Evolutionary conservation across 352 stramenopile species (phyloP).

Genomic region (Globisporangium lucens): DNA sequence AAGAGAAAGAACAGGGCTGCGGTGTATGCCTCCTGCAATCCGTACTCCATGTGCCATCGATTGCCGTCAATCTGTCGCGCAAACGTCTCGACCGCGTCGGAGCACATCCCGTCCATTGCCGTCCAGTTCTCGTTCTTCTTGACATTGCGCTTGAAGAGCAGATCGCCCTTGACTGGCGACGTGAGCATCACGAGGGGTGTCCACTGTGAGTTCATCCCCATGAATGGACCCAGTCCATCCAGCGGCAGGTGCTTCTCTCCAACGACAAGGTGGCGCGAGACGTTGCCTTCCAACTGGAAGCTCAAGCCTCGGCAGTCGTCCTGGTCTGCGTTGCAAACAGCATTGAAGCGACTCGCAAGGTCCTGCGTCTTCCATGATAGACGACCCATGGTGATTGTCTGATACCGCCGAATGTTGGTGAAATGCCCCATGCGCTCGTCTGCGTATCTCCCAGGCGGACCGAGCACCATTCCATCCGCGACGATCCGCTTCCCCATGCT

Average conservation of each 20-base stretch:
- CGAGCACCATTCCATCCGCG: conserved; percentile 30
- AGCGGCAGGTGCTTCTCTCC: conserved; percentile 35
- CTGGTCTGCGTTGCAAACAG: conserved; percentile 18
- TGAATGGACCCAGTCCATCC: conserved; percentile 29
- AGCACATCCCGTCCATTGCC: conserved; percentile 32
- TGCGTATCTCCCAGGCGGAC: not conserved
- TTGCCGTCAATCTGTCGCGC: conserved; percentile 36
- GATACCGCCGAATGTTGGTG: conserved; percentile 36
- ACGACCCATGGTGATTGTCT: conserved; percentile 44
- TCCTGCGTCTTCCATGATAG: conserved; percentile 37
- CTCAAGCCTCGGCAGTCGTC: conserved; percentile 34
- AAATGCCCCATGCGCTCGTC: conserved; percentile 22
- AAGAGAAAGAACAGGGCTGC: conserved; percentile 53
- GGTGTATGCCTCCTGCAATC: conserved; percentile 49
- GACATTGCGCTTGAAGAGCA: conserved; percentile 33
- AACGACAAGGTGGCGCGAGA: conserved; percentile 31
- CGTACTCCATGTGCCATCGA: conserved; percentile 39
- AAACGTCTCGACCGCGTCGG: conserved; percentile 36
- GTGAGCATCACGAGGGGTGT: conserved; percentile 36
- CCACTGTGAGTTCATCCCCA: conserved; percentile 36
- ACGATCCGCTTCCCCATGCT: conserved; percentile 39
- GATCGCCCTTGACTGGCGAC: conserved; percentile 29
- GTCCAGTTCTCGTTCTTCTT: conserved; percentile 21
- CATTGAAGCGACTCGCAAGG: conserved; percentile 39
- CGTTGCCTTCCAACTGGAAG: conserved; percentile 25